phyloP scores from a whole-genome alignment of 2,329 filamentous ascomycete genomes.

The Epichloe gansuensis region DNA sequence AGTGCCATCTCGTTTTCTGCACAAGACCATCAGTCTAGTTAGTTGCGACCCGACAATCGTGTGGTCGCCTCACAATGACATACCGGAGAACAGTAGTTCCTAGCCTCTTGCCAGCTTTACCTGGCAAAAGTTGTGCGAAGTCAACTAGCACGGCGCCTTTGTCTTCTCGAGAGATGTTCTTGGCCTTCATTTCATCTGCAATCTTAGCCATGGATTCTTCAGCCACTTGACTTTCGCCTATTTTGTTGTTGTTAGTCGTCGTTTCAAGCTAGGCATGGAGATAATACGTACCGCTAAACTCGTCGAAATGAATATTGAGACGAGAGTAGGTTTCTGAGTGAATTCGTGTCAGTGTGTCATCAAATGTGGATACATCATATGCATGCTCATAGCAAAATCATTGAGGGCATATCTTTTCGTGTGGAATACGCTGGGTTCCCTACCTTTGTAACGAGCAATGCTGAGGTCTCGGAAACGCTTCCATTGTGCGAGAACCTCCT shows the following conservation, averaged over 20 bases:
- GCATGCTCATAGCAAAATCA: not conserved
- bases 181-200: conserved; percentile 49
- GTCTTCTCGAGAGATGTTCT: conserved; percentile 54
- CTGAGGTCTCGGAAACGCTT: conserved; percentile 53
- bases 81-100: conserved; percentile 55
- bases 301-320: conserved; percentile 59
- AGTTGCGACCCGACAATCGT: not conserved
- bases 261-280: not conserved
- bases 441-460: conserved; percentile 49
- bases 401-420: not conserved
- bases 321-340: conserved; percentile 48
- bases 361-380: not conserved
- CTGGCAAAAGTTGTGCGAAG: conserved; percentile 54
- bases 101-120: conserved; percentile 56
- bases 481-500: conserved; percentile 49
- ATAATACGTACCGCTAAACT: conserved; percentile 32
- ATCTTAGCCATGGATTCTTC: conserved; percentile 54
- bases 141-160: conserved; percentile 63
- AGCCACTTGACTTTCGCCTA: conserved; percentile 62
- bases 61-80: not conserved
- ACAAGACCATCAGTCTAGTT: not conserved
- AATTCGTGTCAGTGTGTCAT: not conserved
- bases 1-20: conserved; percentile 55
- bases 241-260: not conserved
- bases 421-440: not conserved